A percentile compares a stretch with the other conserved stretches of the same genome.
phyloP scores from a whole-genome alignment of 768 basidiomycete genomes.

The Tricholoma flavovirens region DNA sequence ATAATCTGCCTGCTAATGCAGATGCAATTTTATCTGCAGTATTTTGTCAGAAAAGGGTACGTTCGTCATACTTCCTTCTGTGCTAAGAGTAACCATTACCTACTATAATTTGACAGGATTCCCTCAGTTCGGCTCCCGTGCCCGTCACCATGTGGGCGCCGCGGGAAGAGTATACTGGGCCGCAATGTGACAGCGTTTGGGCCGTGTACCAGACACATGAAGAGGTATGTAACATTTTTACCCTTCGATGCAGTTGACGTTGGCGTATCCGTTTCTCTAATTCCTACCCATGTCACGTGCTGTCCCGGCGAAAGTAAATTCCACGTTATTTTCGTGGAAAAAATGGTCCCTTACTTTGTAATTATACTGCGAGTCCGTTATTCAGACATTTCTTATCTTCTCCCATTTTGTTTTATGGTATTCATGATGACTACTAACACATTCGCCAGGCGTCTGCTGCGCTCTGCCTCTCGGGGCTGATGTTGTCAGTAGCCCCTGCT shows the following conservation, averaged over 20 bases:
- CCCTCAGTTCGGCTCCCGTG: slow-evolving; percentile 21
- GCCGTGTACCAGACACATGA: slow-evolving; percentile 54
- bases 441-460: slow-evolving; percentile 46
- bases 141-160: slow-evolving; percentile 48
- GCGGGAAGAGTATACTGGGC: slow-evolving; percentile 26
- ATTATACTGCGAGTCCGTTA: too few relatives aligned
- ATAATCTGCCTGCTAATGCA: slow-evolving; percentile 32
- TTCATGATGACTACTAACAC: slow-evolving; percentile 17
- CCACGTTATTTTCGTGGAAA: too few relatives aligned
- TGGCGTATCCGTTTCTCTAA: too few relatives aligned
- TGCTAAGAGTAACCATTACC: slow-evolving; percentile 9
- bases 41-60: slow-evolving; percentile 34
- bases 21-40: slow-evolving; percentile 31
- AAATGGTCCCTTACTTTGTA: too few relatives aligned
- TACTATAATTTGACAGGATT: slow-evolving; percentile 11
- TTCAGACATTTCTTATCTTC: background rate
- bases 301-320: too few relatives aligned
- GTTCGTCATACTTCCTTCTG: slow-evolving; percentile 17
- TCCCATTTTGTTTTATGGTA: background rate
- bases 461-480: slow-evolving; percentile 43
- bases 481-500: slow-evolving; percentile 47
- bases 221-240: slow-evolving; percentile 41
- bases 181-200: slow-evolving; percentile 38
- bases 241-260: background rate
- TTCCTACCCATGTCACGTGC: background rate